Conservation (phyloP, 108 stramenopile species). For the Conticribra guillardii region DNA sequence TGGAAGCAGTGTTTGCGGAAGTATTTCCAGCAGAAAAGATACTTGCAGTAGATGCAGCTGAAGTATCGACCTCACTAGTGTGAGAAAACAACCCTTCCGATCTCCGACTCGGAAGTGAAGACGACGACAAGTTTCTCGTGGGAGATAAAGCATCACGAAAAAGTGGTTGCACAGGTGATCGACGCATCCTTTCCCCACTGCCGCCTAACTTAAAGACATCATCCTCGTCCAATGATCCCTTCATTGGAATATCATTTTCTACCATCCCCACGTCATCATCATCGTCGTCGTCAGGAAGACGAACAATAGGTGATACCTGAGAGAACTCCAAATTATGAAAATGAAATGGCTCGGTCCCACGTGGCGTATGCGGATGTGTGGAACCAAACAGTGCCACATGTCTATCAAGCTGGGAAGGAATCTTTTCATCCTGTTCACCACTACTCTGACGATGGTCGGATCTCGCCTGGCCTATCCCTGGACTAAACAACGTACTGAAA, state of each 20-base stretch:
- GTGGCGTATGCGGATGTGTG: slow-evolving; percentile 40
- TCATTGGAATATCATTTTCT: slow-evolving; percentile 16
- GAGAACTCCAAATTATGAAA: slow-evolving; percentile 41
- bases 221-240: slow-evolving; percentile 19
- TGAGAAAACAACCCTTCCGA: neutral
- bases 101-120: neutral
- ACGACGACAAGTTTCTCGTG: neutral
- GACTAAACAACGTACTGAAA: slow-evolving; percentile 53
- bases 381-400: neutral
- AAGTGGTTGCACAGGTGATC: slow-evolving; percentile 2
- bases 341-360: slow-evolving; percentile 23
- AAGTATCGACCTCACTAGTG: neutral
- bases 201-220: slow-evolving; percentile 14
- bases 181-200: neutral
- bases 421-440: too few relatives aligned
- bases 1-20: slow-evolving; percentile 21
- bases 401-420: slow-evolving; percentile 13
- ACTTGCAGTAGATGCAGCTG: slow-evolving; percentile 12
- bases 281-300: slow-evolving; percentile 30
- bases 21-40: slow-evolving; percentile 29
- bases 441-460: neutral
- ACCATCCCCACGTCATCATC: slow-evolving; percentile 28
- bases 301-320: slow-evolving; percentile 47
- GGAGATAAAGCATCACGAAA: slow-evolving; percentile 9
- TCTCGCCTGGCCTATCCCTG: slow-evolving; percentile 2